Conservation (phyloP, 208 protist species). For the Trypanosoma scelopori region DNA sequence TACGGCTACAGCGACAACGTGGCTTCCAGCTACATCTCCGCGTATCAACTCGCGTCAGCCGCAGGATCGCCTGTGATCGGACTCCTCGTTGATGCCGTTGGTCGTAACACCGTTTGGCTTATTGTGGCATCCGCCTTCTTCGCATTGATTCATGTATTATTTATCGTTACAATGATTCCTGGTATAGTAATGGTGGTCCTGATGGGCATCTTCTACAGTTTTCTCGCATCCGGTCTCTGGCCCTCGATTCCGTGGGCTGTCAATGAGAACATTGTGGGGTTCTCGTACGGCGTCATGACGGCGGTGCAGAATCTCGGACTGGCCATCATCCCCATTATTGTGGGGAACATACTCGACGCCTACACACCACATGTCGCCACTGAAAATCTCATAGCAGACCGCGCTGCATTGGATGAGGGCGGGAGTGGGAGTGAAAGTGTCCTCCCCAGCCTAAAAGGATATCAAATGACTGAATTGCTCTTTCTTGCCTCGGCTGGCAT, state of each 20-base stretch:
- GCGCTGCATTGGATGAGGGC: not conserved
- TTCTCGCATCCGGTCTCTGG: slow-evolving; percentile 87
- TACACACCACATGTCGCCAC: slow-evolving; percentile 32
- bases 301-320: slow-evolving; percentile 87
- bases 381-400: not conserved
- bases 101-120: slow-evolving; percentile 77
- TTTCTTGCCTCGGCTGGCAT: slow-evolving; percentile 47
- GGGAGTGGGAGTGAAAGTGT: not conserved
- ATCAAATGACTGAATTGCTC: slow-evolving; percentile 55
- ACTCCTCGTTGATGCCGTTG: slow-evolving; percentile 78
- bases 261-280: slow-evolving; percentile 59
- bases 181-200: slow-evolving; percentile 65
- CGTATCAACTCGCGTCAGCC: slow-evolving; percentile 86
- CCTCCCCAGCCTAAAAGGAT: slow-evolving; percentile 62
- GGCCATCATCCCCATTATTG: slow-evolving; percentile 65
- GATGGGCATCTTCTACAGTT: slow-evolving; percentile 86
- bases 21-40: slow-evolving; percentile 74
- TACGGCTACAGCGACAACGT: slow-evolving; percentile 59
- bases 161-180: slow-evolving; percentile 72
- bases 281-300: slow-evolving; percentile 92
- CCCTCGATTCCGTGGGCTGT: slow-evolving; percentile 82
- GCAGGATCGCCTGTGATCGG: slow-evolving; percentile 79
- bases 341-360: slow-evolving; percentile 65
- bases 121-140: slow-evolving; percentile 52
- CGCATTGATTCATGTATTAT: slow-evolving; percentile 65